Conservation (phyloP, 2,329 filamentous ascomycete genomes). For the Penicillium sp. region DNA sequence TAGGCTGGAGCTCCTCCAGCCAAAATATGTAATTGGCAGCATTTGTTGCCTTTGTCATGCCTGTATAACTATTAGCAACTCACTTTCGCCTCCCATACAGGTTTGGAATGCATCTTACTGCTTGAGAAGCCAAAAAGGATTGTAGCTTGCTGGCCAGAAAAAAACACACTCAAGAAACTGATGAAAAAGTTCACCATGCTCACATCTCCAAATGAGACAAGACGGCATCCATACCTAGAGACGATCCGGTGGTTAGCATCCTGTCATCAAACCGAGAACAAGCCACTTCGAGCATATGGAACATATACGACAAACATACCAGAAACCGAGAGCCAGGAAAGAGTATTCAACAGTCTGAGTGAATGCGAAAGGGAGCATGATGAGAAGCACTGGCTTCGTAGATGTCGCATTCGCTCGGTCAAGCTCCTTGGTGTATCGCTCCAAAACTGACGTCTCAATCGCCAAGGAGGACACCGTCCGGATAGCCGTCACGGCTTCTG, state of each 20-base stretch:
- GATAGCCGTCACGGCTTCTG: conserved; percentile 47
- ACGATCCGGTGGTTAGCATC: conserved; percentile 17
- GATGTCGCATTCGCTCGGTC: conserved; percentile 23
- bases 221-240: conserved; percentile 56
- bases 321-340: conserved; percentile 29
- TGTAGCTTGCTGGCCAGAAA: conserved; percentile 28
- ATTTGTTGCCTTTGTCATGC: conserved; percentile 47
- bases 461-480: conserved; percentile 49
- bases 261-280: neutral
- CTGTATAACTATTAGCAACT: neutral
- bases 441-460: conserved; percentile 40
- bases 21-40: conserved; percentile 49
- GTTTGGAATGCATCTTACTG: conserved; percentile 31
- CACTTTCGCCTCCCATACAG: neutral
- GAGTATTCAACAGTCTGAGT: conserved; percentile 28
- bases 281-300: neutral
- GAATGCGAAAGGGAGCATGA: conserved; percentile 28
- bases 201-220: conserved; percentile 51
- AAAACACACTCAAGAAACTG: conserved; percentile 44
- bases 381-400: conserved; percentile 17
- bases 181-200: conserved; percentile 38
- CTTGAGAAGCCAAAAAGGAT: conserved; percentile 32
- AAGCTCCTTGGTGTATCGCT: conserved; percentile 20
- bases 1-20: conserved; percentile 43
- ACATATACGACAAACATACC: conserved; percentile 9